phyloP scores from a whole-genome alignment of 192 early-diverging fungal genomes.

The Backusella tuberculispora region DNA sequence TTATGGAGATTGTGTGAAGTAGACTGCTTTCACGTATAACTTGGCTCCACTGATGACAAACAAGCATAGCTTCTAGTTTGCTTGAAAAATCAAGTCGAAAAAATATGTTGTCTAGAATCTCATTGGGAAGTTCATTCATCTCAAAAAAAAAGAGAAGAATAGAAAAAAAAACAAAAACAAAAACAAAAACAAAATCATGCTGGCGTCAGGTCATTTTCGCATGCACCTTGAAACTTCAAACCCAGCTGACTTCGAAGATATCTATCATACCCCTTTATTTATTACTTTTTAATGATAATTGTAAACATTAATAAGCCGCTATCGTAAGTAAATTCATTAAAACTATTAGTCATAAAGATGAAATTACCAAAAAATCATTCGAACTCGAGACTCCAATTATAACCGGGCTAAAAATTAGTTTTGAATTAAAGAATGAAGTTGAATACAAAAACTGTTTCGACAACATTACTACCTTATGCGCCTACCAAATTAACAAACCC shows the following conservation, averaged over 20 bases:
- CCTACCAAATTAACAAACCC: too few relatives aligned
- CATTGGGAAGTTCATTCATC: slow-evolving; percentile 14
- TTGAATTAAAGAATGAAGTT: too few relatives aligned
- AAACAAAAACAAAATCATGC: not conserved
- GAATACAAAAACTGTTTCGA: too few relatives aligned
- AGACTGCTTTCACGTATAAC: not conserved
- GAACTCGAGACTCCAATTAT: too few relatives aligned
- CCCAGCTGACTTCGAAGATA: not conserved
- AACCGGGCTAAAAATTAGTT: too few relatives aligned
- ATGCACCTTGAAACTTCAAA: not conserved
- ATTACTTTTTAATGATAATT: too few relatives aligned
- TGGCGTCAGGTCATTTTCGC: not conserved
- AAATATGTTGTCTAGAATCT: not conserved
- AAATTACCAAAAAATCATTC: too few relatives aligned
- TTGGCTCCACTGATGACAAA: not conserved
- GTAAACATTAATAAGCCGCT: too few relatives aligned
- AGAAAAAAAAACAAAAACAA: not conserved
- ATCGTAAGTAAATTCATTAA: too few relatives aligned
- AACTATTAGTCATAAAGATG: too few relatives aligned
- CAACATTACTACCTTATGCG: too few relatives aligned
- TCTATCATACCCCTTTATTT: too few relatives aligned
- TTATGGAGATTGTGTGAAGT: slow-evolving; percentile 1
- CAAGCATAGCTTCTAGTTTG: not conserved
- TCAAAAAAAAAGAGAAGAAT: not conserved
- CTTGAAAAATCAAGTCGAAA: not conserved